Evolutionary conservation across 1,284 basidiomycete species (phyloP), one percentile per base, ranked within the genome.

Genomic region (Anthracocystis setariae): DNA sequence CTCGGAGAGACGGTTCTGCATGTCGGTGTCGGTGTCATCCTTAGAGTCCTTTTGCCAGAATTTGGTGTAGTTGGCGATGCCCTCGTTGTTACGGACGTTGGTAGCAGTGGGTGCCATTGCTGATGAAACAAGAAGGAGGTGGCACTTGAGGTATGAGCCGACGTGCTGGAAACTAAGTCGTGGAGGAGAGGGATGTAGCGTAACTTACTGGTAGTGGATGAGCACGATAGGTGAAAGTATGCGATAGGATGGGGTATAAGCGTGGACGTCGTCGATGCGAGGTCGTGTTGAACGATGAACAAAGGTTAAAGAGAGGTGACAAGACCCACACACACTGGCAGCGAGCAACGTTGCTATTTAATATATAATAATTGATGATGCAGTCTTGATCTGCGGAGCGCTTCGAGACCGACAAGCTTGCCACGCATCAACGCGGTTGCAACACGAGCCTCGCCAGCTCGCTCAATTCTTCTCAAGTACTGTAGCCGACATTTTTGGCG

Each of bases 31-130:
- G 45, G 83, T 85, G 85, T 98, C 93, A 78, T 91, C 87, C 43
- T 85, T 85, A 27, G 89, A 86, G 84, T 97, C 91, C 83, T 91
- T 90, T 74, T 96, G 88, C 95, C 95, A 98, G 86, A 93, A 94
- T 83, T 90, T 90, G 77, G 90, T 92, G 86, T 98, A 98, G 85
- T 91, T 91, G 82, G 90, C 89, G 53, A 98, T 92, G 66, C 94
- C 92, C 77, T 87, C 86, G 77, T 88, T 88, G 73, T 91, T 88
- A 67, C 94, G 91, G 75, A 90, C 90, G 83, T 96, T 92, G 75
- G 72, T 68, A 60, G 64, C 65, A 15, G 67, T 60, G 35, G 74
- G 65, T 21, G 71, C 64, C 71, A 76, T 76, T 49, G 51, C 58
- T 61, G 46, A 21, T 27, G 24, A n/a, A 25, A 29, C 29, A 21